Conservation (phyloP, 2,329 filamentous ascomycete species). For the Diaporthe sp. region DNA sequence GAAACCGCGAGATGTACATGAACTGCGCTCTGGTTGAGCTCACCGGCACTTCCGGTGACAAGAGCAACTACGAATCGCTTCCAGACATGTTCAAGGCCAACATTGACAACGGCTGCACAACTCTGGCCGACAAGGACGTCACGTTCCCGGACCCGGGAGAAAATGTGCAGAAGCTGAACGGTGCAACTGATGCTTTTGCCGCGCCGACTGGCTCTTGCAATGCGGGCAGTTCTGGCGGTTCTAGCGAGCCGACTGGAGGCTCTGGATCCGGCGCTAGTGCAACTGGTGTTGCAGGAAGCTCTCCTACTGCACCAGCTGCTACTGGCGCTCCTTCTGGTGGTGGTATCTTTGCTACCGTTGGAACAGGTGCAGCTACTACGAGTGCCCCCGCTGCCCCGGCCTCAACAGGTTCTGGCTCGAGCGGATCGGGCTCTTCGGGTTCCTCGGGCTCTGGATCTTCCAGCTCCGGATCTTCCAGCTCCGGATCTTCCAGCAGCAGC, state of each 20-base stretch:
- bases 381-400: conserved; percentile 38
- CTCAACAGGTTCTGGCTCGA: conserved; percentile 35
- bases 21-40: conserved; percentile 87
- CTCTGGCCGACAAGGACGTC: no score
- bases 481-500: conserved; percentile 43
- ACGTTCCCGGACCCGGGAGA: conserved; percentile 73
- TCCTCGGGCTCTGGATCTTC: conserved; percentile 39
- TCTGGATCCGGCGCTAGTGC: conserved; percentile 41
- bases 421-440: conserved; percentile 42
- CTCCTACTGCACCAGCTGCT: conserved; percentile 42
- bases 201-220: no score
- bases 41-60: conserved; percentile 62
- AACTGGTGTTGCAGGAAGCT: conserved; percentile 43
- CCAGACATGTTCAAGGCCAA: conserved; percentile 85
- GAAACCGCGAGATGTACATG: conserved; percentile 98
- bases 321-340: conserved; percentile 47
- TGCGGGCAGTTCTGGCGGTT: no score
- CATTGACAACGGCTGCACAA: conserved; percentile 53
- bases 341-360: conserved; percentile 56
- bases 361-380: conserved; percentile 39
- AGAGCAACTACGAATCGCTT: conserved; percentile 71
- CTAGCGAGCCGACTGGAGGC: conserved; percentile 24
- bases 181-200: conserved; percentile 41
- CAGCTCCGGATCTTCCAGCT: conserved; percentile 42
- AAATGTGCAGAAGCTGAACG: conserved; percentile 64